Evolutionary conservation across 148 eudicot genomes (phyloP), one percentile per base, ranked within the genome.

Genomic region (Agrostemma githago): DNA sequence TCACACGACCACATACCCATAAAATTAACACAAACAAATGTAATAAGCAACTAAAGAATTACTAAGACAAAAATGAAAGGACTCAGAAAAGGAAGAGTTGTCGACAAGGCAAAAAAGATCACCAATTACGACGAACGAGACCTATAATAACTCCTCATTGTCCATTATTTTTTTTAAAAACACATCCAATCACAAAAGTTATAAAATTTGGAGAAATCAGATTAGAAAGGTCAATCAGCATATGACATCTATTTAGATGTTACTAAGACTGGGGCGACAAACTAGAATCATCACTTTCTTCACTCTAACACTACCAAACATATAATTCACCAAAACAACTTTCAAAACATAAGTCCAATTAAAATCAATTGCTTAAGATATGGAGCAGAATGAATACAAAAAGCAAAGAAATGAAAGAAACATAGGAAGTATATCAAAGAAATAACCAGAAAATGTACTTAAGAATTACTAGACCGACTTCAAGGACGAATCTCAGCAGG

Each of bases 81-180:
- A 84, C 90, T 89, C 93, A 71, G 92, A 76, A 86, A 86, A 86
- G 86, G 90, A 89, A 66, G 90, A 54, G 83, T 89, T 88, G 93
- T 89, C 93, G 90, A 83, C 93, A 89, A 89, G 84, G 89, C 84
- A 81, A 65, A 68, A 3, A 26, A 4, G 9, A 51, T 19, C 82
- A 83, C 88, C 80, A 68, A 42, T 89, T 89, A 89, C 90, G 93
- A 84, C 89, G 93, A 89, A 89, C 93, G 93, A 87, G 93, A 89
- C 93, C 74, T 10, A 11, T 3, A 15, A 16, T 26, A 40, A 9
- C 46, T 89, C 93, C 42, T 89, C 90, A 84, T 73, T 19, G 87
- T 76, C 92, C 89, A 38, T 51, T 42, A 3, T 10, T 11, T 51
- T 51, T 9, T 12, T 51, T 4, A 12, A 51, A 51, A 51, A 10